These are phyloP conservation scores for Aaosphaeria pasadenensis DNA, from an alignment of 2,329 filamentous ascomycete genomes.

Conservation along the genomic window DNA sequence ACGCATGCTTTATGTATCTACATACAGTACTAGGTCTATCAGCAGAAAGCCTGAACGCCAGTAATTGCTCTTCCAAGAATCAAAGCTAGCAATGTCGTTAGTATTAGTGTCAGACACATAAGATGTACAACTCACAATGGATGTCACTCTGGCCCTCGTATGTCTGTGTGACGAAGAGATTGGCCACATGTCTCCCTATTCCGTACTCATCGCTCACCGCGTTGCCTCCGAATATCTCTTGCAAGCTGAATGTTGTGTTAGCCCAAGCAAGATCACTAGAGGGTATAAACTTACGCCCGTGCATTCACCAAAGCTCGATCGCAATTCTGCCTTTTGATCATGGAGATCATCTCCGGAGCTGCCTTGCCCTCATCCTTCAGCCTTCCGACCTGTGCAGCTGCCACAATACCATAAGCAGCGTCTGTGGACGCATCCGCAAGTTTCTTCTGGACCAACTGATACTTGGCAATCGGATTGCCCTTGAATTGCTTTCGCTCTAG, in stretches of 20 bases:
- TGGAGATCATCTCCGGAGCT: conserved; percentile 90
- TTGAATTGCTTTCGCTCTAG: conserved; percentile 95
- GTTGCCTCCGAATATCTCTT: conserved; percentile 97
- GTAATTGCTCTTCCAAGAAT: conserved; percentile 53
- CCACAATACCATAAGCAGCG: conserved; percentile 85
- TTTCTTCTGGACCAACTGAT: conserved; percentile 98
- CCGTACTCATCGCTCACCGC: conserved; percentile 97
- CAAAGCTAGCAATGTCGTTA: conserved; percentile 40
- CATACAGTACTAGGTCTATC: conserved; percentile 23
- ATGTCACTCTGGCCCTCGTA: conserved; percentile 99
- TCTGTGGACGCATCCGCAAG: conserved; percentile 89
- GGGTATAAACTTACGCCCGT: conserved; percentile 51
- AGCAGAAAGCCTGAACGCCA: conserved; percentile 77
- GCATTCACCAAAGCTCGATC: conserved; percentile 81
- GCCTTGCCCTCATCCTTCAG: conserved; percentile 89
- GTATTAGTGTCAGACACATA: conserved; percentile 5
- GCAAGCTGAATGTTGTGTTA: conserved; percentile 53
- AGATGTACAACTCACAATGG: conserved; percentile 66
- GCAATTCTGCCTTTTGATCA: conserved; percentile 98
- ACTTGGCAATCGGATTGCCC: conserved; percentile 88
- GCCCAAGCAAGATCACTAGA: conserved; percentile 3
- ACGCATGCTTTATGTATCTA: conserved; percentile 6
- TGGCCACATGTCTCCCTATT: conserved; percentile 92
- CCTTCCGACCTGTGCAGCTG: conserved; percentile 83
- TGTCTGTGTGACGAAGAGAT: conserved; percentile 94